These are phyloP conservation scores for Cladosporium sphaerospermum DNA, from an alignment of 2,329 filamentous ascomycete species.

Conservation along the genomic window DNA sequence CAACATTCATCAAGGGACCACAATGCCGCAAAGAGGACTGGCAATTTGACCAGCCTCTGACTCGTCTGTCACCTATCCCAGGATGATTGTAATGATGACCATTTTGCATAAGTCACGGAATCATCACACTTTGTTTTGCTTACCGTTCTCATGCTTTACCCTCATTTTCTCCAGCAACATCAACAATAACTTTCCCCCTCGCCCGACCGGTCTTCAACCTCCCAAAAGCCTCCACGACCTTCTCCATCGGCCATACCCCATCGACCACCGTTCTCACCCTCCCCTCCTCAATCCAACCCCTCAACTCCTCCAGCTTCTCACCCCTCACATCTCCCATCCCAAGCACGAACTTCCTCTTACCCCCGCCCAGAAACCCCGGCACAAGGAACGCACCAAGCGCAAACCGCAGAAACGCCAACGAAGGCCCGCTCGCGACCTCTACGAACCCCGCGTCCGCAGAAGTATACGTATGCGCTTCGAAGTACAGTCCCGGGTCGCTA, in stretches of 20 bases:
- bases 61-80: no score
- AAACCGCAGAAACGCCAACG: slow-evolving; percentile 10
- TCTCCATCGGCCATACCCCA: slow-evolving; percentile 49
- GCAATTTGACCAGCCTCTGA: no score
- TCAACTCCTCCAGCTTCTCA: slow-evolving; percentile 46
- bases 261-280: slow-evolving; percentile 54
- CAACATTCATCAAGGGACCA: no score
- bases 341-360: slow-evolving; percentile 38
- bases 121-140: no score
- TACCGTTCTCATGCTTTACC: no score
- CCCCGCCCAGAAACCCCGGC: slow-evolving; percentile 47
- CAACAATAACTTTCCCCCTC: slow-evolving; percentile 54
- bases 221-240: slow-evolving; percentile 52
- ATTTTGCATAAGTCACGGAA: no score
- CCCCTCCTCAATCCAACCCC: slow-evolving; percentile 49
- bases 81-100: no score
- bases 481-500: slow-evolving; percentile 46
- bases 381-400: slow-evolving; percentile 32
- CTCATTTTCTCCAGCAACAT: slow-evolving; percentile 11
- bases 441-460: slow-evolving; percentile 44
- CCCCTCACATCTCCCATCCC: slow-evolving; percentile 33
- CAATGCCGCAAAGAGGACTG: no score
- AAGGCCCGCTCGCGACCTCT: slow-evolving; percentile 17
- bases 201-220: slow-evolving; percentile 51
- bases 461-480: slow-evolving; percentile 47